phyloP scores from a whole-genome alignment of 2,329 filamentous ascomycete species.

The Calonectria pteridis region DNA sequence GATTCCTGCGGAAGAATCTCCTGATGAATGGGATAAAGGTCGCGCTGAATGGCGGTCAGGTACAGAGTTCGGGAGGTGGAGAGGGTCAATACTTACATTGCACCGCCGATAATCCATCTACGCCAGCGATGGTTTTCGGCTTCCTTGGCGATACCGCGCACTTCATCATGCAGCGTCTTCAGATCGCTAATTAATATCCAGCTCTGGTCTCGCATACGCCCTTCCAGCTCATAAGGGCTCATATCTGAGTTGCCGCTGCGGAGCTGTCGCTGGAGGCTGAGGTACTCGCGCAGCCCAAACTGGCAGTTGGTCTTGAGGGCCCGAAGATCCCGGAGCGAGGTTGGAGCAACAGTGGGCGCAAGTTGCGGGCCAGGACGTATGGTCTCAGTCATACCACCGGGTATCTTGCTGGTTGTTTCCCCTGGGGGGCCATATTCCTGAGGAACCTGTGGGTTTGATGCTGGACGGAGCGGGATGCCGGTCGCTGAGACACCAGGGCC shows the following conservation, averaged over 20 bases:
- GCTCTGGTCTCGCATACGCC: conserved; percentile 58
- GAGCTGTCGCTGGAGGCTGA: conserved; percentile 49
- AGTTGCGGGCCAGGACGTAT: conserved; percentile 30
- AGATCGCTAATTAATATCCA: conserved; percentile 59
- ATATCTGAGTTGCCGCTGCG: conserved; percentile 44
- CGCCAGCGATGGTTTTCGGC: conserved; percentile 65
- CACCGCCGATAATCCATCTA: conserved; percentile 64
- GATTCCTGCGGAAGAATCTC: conserved; percentile 61
- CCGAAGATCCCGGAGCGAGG: conserved; percentile 45
- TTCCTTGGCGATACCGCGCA: conserved; percentile 56
- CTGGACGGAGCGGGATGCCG: conserved; percentile 38
- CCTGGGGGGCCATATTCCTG: conserved; percentile 26
- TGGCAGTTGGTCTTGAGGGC: conserved; percentile 51
- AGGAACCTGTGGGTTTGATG: conserved; percentile 38
- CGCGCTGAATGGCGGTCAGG: conserved; percentile 52
- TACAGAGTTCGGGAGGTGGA: neutral
- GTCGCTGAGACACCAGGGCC: conserved; percentile 31
- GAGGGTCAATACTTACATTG: conserved; percentile 56
- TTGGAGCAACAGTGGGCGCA: conserved; percentile 35
- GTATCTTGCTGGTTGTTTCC: conserved; percentile 11
- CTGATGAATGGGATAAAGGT: conserved; percentile 66
- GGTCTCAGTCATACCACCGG: conserved; percentile 35
- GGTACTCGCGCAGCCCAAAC: conserved; percentile 52
- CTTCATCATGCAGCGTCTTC: conserved; percentile 57
- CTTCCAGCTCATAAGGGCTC: conserved; percentile 54